Evolutionary conservation across 371 early-diverging fungal species (phyloP).

Genomic region (Chytridiales sp.): DNA sequence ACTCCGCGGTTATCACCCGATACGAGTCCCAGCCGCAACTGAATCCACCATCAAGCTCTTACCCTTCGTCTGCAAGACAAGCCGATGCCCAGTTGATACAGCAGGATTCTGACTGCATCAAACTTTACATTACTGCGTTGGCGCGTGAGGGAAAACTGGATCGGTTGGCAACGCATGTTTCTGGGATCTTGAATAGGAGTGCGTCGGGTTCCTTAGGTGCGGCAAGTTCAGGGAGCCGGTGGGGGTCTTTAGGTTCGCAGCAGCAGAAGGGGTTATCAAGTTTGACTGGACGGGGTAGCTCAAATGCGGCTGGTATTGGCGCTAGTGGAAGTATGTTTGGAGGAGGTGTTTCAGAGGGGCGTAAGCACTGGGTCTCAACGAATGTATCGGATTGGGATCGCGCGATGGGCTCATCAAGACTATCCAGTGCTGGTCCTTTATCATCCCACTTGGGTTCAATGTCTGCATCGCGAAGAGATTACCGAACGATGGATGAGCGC

Average conservation of each 20-base stretch:
- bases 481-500: conserved; percentile 6
- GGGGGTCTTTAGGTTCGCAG: not conserved
- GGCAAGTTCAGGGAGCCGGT: not conserved
- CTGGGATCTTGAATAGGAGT: not conserved
- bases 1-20: conserved; percentile 32
- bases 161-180: conserved; percentile 22
- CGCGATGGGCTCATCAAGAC: no score
- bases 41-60: no score
- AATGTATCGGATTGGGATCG: no score
- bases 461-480: not conserved
- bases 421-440: no score
- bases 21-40: conserved; percentile 50
- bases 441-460: not conserved
- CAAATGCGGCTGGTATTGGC: not conserved
- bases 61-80: not conserved
- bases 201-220: not conserved
- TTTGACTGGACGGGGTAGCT: no score
- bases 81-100: conserved; percentile 34
- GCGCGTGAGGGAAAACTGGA: conserved; percentile 37
- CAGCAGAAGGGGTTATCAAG: not conserved
- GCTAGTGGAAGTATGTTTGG: not conserved
- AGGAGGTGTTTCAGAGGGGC: conserved; percentile 10
- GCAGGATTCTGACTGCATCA: conserved; percentile 36
- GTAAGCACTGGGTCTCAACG: no score
- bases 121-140: conserved; percentile 39